Base-by-base conservation (phyloP, 2,329 filamentous ascomycete species). In the Fusarium irregulare region DNA sequence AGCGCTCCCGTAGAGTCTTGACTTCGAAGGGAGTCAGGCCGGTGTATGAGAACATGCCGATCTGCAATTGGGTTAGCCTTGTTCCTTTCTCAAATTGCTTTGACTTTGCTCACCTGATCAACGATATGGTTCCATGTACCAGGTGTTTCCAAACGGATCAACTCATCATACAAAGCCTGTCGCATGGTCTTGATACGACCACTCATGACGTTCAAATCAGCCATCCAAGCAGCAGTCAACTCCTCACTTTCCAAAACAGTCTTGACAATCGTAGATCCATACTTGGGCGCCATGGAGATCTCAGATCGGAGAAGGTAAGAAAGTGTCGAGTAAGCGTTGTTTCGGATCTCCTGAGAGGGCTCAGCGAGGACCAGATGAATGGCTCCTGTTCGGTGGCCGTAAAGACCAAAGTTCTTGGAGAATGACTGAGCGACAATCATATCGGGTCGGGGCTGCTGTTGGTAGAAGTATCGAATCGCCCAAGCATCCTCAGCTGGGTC, bases 11-110 rank as follows among this genome's bases (percentile, higher is more conserved):
- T 63, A 96, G 82, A 80, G 88, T 88, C 71, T 87, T 74, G 10
- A 94, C 92, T 78, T 96, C 92, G 57, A 87, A 78, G 80, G 93
- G 91, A 6, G 80, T 87, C 77, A 96, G 82, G 10, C 93, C 93
- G 0, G 93, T 96, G 80, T 97, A 99, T 79, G 91, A 95, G 83
- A 99, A 99, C 96, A 99, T 99, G 83, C 96, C 96, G 77, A 98
- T 98, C 87, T 99, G 4, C 5, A 30, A 23, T 3, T 4, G 13
- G 16, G 40, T 72, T 14, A 72, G 63, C 13, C 7, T 1, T 16
- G 1, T 51, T 14, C 8, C 13, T 18, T 10, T 2, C 8, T 0
- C 4, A 28, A 1, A 8, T 7, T 3, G 2, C 1, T 9, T 12
- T 3, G 3, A 5, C 2, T 3, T 23, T 2, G 14, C 56, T 45